phyloP scores from a whole-genome alignment of 306 rosid species.

The Potentilla sterilis region DNA sequence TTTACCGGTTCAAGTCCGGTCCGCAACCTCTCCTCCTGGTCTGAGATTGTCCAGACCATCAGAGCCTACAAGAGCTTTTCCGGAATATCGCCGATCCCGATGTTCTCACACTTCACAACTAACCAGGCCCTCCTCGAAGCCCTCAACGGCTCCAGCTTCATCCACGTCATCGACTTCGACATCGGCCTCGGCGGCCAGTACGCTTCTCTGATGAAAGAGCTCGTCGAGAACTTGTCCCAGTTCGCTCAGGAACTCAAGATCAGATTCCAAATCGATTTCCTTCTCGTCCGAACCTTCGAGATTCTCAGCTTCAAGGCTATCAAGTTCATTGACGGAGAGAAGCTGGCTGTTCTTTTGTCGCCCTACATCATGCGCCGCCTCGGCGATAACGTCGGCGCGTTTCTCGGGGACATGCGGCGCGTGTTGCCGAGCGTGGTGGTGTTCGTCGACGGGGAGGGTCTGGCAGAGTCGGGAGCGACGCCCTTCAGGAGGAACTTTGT shows the following conservation, averaged over 20 bases:
- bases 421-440: constrained; percentile 63
- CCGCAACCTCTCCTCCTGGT: constrained; percentile 44
- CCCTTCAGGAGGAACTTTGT: constrained; percentile 64
- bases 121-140: constrained; percentile 87
- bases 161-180: constrained; percentile 82
- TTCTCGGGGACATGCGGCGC: constrained; percentile 50
- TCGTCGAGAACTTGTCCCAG: constrained; percentile 60
- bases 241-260: constrained; percentile 77
- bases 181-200: constrained; percentile 82
- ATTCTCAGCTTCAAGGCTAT: constrained; percentile 54
- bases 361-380: constrained; percentile 66
- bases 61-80: constrained; percentile 68
- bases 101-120: constrained; percentile 85
- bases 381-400: constrained; percentile 30
- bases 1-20: constrained; percentile 35
- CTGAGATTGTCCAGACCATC: constrained; percentile 71
- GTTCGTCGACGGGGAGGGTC: constrained; percentile 68
- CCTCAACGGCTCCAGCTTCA: constrained; percentile 40
- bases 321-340: constrained; percentile 71
- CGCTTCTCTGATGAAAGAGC: constrained; percentile 82
- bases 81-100: constrained; percentile 65
- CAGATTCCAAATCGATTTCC: constrained; percentile 59
- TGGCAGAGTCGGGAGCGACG: constrained; percentile 48
- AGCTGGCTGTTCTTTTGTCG: constrained; percentile 57
- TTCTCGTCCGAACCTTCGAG: constrained; percentile 51